Evolutionary conservation across 441 rosid species (phyloP).

Genomic region (Pelargonium citronellum): DNA sequence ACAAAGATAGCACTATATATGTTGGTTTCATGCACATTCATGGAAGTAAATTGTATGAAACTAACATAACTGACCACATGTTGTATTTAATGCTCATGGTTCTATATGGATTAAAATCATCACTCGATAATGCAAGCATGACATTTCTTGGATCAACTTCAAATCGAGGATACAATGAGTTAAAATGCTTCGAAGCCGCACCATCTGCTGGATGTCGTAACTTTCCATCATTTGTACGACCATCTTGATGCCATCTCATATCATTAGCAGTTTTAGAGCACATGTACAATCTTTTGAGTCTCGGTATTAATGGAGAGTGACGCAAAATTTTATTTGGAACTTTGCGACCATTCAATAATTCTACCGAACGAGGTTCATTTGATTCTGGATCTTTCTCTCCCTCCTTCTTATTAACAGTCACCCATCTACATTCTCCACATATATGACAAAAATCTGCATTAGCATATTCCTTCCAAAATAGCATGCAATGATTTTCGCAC

Average conservation of each 20-base stretch:
- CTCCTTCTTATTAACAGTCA: not conserved
- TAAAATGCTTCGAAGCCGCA: conserved; percentile 10
- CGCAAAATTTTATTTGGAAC: conserved; percentile 6
- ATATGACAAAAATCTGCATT: not conserved
- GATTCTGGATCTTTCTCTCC: not conserved
- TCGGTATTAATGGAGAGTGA: conserved; percentile 15
- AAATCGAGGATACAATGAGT: not conserved
- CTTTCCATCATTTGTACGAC: not conserved
- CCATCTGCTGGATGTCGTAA: not conserved
- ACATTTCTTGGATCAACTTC: conserved; percentile 1
- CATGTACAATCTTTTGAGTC: conserved; percentile 3
- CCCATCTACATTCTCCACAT: not conserved
- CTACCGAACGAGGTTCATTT: no score
- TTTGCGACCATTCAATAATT: no score
- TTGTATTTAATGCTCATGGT: not conserved
- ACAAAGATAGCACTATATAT: not conserved
- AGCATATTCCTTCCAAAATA: not conserved
- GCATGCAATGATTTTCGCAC: not conserved
- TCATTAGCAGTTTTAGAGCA: not conserved
- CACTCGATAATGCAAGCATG: not conserved
- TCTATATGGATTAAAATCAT: conserved; percentile 9
- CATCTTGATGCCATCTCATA: conserved; percentile 16
- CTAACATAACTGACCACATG: not conserved
- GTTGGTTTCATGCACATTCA: conserved; percentile 7
- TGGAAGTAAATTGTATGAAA: conserved; percentile 3